Evolutionary conservation across 2,329 filamentous ascomycete genomes (phyloP), one percentile per base, ranked within the genome.

Genomic region (Aspergillus fumigatus): DNA sequence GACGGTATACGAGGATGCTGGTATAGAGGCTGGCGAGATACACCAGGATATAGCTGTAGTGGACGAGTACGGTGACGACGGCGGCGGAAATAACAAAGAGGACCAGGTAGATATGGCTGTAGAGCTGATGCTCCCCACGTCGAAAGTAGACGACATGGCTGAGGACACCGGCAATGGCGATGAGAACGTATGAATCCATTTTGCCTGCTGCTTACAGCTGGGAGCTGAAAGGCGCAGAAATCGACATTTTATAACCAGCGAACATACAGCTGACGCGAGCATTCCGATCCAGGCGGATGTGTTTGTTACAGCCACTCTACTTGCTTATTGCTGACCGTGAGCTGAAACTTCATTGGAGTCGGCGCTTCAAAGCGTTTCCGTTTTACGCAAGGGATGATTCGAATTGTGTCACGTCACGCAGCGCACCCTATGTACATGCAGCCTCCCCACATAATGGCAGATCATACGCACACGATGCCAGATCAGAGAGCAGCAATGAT

Each of bases 121-220:
- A 48, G 14, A 64, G 50, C 25, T 65, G 62, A 38, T 64, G 63
- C 48, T 65, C 62, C 27, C 62, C 63, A n/a, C 48, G 55, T 21
- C 51, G 53, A 51, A 65, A 65, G 47, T 60, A 64, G 29, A 56
- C 10, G 23, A 57, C 35, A 29, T 63, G 57, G 2, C 59, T 56
- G 8, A 55, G 50, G 10, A 51, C 35, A 21, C 62, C 62, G 3
- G 45, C 53, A 9, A 50, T 41, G 53, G 41, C 54, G 17, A 26
- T 43, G n/a, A 47, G n/a, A 23, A 52, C 14, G 43, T 32, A 47
- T 6, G 43, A 14, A 45, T 8, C n/a, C 41, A 45, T 45, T 21
- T 45, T 21, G 11, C 23, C n/a, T 21, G 5, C 5, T 26, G 25
- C 25, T 26, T 26, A 26, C 25, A 26, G 25, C 25, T 17, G 14